These are phyloP conservation scores for Sphaerulina vaccinii DNA, from an alignment of 2,329 filamentous ascomycete genomes.

Conservation along the genomic window DNA sequence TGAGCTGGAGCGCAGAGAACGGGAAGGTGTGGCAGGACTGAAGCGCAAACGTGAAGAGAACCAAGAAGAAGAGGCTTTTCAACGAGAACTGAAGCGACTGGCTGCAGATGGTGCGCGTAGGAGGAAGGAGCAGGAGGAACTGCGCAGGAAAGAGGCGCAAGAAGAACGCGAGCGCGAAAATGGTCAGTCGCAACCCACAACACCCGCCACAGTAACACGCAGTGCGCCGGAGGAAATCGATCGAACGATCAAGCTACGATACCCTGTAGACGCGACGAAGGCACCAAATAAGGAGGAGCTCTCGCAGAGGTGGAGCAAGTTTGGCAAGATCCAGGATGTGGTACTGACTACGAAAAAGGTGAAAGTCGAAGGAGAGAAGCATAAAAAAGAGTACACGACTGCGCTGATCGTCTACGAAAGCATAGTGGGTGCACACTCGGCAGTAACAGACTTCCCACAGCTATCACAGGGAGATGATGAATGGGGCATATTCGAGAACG, in stretches of 20 bases:
- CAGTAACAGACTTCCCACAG: constrained; percentile 49
- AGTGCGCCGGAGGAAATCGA: constrained; percentile 52
- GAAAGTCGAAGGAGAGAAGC: constrained; percentile 34
- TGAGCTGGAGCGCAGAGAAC: constrained; percentile 77
- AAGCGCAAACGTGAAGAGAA: constrained; percentile 47
- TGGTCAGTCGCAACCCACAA: constrained; percentile 5
- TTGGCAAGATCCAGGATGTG: constrained; percentile 58
- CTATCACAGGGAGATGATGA: constrained; percentile 34
- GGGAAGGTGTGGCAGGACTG: constrained; percentile 39
- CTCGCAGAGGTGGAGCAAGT: constrained; percentile 49
- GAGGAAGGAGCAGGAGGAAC: constrained; percentile 55
- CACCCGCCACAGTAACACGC: not conserved
- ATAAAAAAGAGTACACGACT: constrained; percentile 40
- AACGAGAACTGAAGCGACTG: constrained; percentile 50
- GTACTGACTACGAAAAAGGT: constrained; percentile 57
- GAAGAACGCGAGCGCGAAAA: constrained; percentile 47
- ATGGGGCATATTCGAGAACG: constrained; percentile 53
- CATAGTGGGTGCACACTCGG: constrained; percentile 58
- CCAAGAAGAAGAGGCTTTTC: constrained; percentile 57
- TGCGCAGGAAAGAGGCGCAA: constrained; percentile 54
- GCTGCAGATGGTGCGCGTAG: constrained; percentile 53
- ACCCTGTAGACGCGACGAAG: constrained; percentile 11
- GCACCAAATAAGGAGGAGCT: constrained; percentile 50
- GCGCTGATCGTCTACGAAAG: constrained; percentile 58
- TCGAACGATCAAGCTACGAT: constrained; percentile 59